These are phyloP conservation scores for Peronospora belbahrii DNA, from an alignment of 352 stramenopile genomes.

Conservation along the genomic window DNA sequence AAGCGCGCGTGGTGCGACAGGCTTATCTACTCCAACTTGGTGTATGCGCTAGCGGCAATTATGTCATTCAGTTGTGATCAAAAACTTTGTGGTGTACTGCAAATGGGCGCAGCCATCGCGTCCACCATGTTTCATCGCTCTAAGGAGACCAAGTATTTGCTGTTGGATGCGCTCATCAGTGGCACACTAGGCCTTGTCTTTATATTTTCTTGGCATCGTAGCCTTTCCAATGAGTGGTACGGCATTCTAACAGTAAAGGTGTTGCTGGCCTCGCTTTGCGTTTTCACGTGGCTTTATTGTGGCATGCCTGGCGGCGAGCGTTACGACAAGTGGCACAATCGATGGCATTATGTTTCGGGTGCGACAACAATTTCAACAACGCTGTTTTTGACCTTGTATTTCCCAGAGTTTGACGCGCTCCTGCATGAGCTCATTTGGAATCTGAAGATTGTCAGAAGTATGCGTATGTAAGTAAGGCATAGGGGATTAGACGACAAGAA, in stretches of 20 bases:
- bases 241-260: conserved; percentile 63
- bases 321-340: conserved; percentile 77
- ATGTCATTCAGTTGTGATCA: conserved; percentile 67
- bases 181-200: conserved; percentile 63
- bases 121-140: conserved; percentile 76
- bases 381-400: conserved; percentile 63
- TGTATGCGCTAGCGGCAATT: conserved; percentile 61
- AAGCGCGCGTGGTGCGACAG: conserved; percentile 68
- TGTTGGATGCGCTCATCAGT: conserved; percentile 72
- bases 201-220: conserved; percentile 57
- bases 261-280: conserved; percentile 41
- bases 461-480: conserved; percentile 34
- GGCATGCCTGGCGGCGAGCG: conserved; percentile 57
- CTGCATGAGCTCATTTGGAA: conserved; percentile 59
- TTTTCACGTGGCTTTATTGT: conserved; percentile 81
- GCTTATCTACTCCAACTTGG: conserved; percentile 75
- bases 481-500: conserved; percentile 3
- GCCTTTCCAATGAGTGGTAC: conserved; percentile 67
- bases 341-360: conserved; percentile 79
- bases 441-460: conserved; percentile 38
- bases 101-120: conserved; percentile 58
- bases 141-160: conserved; percentile 77
- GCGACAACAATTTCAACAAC: conserved; percentile 68
- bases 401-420: conserved; percentile 74
- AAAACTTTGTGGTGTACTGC: conserved; percentile 64